phyloP scores from a whole-genome alignment of 1,284 basidiomycete species.

The Malassezia furfur region DNA sequence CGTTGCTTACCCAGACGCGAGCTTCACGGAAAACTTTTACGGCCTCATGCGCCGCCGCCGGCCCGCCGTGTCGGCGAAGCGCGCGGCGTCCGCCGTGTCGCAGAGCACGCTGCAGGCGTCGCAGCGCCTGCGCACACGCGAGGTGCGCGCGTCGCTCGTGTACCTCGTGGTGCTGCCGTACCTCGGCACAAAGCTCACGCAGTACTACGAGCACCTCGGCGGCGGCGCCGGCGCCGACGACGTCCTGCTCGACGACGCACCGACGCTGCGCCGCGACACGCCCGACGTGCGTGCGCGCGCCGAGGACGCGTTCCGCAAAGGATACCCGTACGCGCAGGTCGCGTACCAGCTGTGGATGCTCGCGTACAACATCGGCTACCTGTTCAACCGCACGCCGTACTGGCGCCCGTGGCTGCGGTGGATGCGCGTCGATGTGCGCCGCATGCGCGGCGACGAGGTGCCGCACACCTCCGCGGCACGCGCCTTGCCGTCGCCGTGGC shows the following conservation, averaged over 20 bases:
- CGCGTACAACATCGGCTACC: constrained; percentile 69
- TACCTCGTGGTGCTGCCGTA: constrained; percentile 76
- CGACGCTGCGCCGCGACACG: not conserved
- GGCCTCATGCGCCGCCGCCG: constrained; percentile 68
- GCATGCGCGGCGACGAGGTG: constrained; percentile 54
- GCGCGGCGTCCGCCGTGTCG: constrained; percentile 11
- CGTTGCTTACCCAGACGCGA: constrained; percentile 53
- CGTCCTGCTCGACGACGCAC: constrained; percentile 50
- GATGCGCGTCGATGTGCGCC: constrained; percentile 70
- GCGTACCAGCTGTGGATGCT: constrained; percentile 72
- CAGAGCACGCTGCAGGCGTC: constrained; percentile 9
- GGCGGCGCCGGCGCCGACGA: constrained; percentile 55
- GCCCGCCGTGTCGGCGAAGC: constrained; percentile 51
- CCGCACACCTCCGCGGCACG: not conserved
- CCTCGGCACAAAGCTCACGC: constrained; percentile 72
- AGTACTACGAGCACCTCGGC: constrained; percentile 80
- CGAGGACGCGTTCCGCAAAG: constrained; percentile 54
- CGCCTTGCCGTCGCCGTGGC: not conserved
- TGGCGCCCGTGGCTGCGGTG: constrained; percentile 85
- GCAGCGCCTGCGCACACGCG: constrained; percentile 24
- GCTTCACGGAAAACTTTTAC: constrained; percentile 88
- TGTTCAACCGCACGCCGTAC: constrained; percentile 75
- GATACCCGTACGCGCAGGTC: constrained; percentile 74
- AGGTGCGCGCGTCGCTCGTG: constrained; percentile 21
- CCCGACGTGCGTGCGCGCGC: not conserved